Base-by-base conservation (phyloP, 2,329 filamentous ascomycete species). In the Hypoxylon sp. region DNA sequence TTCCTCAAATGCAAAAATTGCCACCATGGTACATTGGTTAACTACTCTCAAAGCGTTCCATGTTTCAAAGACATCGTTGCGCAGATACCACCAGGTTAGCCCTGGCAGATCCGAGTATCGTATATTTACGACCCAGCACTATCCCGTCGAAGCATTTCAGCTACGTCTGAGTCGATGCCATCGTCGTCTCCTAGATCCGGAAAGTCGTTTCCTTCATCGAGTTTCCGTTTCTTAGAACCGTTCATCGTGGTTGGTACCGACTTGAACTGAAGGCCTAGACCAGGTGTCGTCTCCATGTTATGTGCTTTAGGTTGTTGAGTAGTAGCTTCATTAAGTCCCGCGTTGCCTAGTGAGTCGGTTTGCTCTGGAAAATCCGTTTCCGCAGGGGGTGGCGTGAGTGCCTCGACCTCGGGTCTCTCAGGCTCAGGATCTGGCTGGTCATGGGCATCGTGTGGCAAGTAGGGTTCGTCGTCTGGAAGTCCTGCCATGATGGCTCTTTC, bases 401-500 rank as follows among this genome's bases (percentile, higher is more conserved):
- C 92, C 79, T 98, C 95, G 63, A 97, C 86, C 73, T 94, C 90
- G 1, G 95, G 94, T 35, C 93, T 90, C 67, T 90, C 89, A 11
- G 88, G 88, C 70, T 93, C 92, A 26, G 85, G 79, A 13, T 80
- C 79, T 3, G 83, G 83, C 68, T 80, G 85, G 39, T 80, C 81
- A n/a, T 79, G 80, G 37, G 84, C 80, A 8, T 83, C 82, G 2
- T 84, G 83, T 3, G 84, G 81, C 9, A 88, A 83, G 8, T 83
- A 81, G 19, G 83, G 81, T 63, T 87, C 85, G 58, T 83, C 83
- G 8, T 90, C 86, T 1, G 88, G 87, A 22, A 97, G 86, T 8
- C 93, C 93, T 56, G 92, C 89, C 87, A 99, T 94, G 73, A 99
- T 98, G 53, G 89, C 91, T 72, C 95, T 89, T 80, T 99, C 96